Conservation (phyloP, 2,329 filamentous ascomycete genomes). For the Neocucurbitaria cava region DNA sequence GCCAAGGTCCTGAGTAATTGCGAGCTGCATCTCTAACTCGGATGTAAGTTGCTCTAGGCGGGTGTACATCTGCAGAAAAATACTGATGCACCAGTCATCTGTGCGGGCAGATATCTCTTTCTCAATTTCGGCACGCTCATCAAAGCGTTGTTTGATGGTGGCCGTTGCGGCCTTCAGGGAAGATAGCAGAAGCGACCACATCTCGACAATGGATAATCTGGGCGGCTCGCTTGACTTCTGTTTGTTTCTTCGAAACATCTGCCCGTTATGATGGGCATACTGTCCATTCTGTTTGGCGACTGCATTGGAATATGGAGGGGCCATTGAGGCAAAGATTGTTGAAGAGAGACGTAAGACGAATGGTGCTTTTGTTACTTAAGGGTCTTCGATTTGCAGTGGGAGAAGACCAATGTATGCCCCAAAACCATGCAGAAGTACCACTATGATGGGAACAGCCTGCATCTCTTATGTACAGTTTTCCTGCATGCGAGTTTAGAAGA, state of each 20-base stretch:
- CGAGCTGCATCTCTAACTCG: not conserved
- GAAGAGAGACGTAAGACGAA: no score
- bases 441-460: no score
- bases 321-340: no score
- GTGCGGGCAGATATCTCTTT: constrained; percentile 2
- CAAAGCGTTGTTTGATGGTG: not conserved
- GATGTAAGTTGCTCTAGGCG: not conserved
- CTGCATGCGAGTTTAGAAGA: no score
- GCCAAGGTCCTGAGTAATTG: not conserved
- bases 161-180: not conserved
- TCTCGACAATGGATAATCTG: constrained; percentile 1
- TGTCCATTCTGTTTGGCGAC: no score
- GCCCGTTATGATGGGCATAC: not conserved
- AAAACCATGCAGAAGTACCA: no score
- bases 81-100: constrained; percentile 3
- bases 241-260: no score
- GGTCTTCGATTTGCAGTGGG: no score
- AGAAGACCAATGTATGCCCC: no score
- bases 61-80: not conserved
- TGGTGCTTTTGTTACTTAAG: no score
- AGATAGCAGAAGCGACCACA: not conserved
- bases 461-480: no score
- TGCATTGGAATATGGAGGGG: no score
- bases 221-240: not conserved
- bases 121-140: constrained; percentile 2